Base-by-base conservation (phyloP, 306 rosid species). In the Prinsepia uniflora region DNA sequence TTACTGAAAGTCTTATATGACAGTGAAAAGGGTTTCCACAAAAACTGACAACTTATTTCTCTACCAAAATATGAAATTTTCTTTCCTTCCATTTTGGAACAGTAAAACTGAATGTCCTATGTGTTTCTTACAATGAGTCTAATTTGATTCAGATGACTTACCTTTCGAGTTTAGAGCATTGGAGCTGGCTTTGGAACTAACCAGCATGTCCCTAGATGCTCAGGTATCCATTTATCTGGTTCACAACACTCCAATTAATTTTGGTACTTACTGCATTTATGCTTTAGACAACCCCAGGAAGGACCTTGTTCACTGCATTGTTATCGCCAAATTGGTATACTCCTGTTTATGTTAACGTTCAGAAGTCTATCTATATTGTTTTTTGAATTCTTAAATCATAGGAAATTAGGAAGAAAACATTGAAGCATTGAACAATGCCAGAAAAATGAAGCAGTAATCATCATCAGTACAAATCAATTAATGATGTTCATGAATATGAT, bases 111-210 rank as follows among this genome's bases (percentile, higher is more conserved):
- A 41, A 63, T 66, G 68, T 50, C 39, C 20, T 34, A 52, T 74
- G 52, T 49, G 60, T 85, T 73, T 66, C 86, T 83, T 69, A 82
- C 45, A 0, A 12, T 65, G 67, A 71, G 61, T 83, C 58, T 63
- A 13, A 67, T 84, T 79, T 86, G 79, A 79, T 81, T 85, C 84
- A 90, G 98, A 94, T 78, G 89, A 89, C 86, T 83, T 90, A 61
- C 98, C 98, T 67, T 94, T 94, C 67, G 97, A 94, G 72, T 85
- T 94, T 76, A 80, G 88, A 78, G 98, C 98, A 77, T 61, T 94
- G 81, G 98, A 94, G 81, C 82, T 94, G 83, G 96, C 96, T 66
- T 77, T 90, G 85, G 98, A 94, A 74, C 81, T 94, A 76, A 87
- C 96, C 63, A 90, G 98, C 95, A 70, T 81, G 63, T 89, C 97